Conservation (phyloP, 2,329 filamentous ascomycete species). For the Exophiala spinifera region DNA sequence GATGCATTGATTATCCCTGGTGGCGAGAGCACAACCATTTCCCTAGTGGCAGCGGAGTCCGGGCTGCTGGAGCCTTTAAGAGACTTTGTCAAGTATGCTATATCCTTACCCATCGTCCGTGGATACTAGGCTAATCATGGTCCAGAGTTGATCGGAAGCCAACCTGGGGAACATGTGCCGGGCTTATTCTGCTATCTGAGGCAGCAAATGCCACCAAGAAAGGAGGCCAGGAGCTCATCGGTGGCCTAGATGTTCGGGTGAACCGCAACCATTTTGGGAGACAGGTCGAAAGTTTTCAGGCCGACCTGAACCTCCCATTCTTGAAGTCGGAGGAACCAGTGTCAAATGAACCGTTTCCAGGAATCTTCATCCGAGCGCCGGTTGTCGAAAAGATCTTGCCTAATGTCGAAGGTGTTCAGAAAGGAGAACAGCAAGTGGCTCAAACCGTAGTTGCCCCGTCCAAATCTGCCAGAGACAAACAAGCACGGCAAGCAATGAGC, state of each 20-base stretch:
- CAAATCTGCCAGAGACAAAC: conserved; percentile 45
- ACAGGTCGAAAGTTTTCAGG: conserved; percentile 87
- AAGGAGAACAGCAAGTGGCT: conserved; percentile 45
- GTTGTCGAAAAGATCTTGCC: conserved; percentile 80
- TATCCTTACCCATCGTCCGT: neutral
- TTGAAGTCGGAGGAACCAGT: conserved; percentile 40
- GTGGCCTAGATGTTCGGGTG: conserved; percentile 84
- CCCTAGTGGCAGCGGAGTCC: conserved; percentile 77
- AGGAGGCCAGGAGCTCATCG: conserved; percentile 88
- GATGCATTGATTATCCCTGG: conserved; percentile 86
- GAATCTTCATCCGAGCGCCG: conserved; percentile 90
- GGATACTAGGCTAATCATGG: conserved; percentile 14
- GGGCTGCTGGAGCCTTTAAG: conserved; percentile 78
- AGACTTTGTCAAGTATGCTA: conserved; percentile 80
- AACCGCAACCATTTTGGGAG: conserved; percentile 94
- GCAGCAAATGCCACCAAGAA: conserved; percentile 84
- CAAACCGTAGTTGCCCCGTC: conserved; percentile 59
- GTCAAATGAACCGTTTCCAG: conserved; percentile 60
- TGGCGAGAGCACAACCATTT: conserved; percentile 92
- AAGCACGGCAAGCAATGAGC: conserved; percentile 44
- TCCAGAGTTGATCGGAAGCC: conserved; percentile 70
- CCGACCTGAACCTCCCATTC: conserved; percentile 70
- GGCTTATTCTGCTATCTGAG: conserved; percentile 85
- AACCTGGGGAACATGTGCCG: conserved; percentile 94
- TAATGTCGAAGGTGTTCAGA: conserved; percentile 49